Base-by-base conservation (phyloP, 2,329 filamentous ascomycete genomes). In the Calonectria pseudoreteaudii region DNA sequence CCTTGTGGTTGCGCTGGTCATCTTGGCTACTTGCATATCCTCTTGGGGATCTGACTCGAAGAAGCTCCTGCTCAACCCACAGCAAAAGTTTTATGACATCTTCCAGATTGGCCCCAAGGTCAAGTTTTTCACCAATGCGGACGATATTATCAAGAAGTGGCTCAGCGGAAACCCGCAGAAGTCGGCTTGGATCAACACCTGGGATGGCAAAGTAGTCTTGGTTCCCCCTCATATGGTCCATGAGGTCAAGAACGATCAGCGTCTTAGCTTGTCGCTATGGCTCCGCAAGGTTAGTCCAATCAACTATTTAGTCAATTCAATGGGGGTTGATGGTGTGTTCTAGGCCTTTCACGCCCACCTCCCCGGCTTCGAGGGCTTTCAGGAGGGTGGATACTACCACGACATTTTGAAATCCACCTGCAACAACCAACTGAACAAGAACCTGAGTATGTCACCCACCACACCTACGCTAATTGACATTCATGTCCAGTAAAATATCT, bases 201-300 rank as follows among this genome's bases (percentile, higher is more conserved):
- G 67, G 67, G 67, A 70, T 44, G 67, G 67, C 4, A 60, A 64
- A 23, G 67, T 70, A 18, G 28, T 60, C 3, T 26, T 70, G 56
- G 67, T 70, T n/a, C 67, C 67, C 16, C 67, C 67, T 3, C 67
- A 70, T 23, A 70, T 70, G 67, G 67, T 70, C 23, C 53, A 70
- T 23, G 67, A 70, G 28, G 67, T 70, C 31, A 70, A 70, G 14
- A 70, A 70, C n/a, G 67, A 70, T 23, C 49, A 36, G 8, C 67
- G 67, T 4, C 67, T 70, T 9, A 70, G 67, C 18, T 6, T 70
- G 6, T 70, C 67, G 3, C 47, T 70, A 41, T 62, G 56, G 56
- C 23, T 62, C 13, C 56, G 56, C 9, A 38, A 62, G 34, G 56
- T 62, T 41, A 41, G 56, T 44, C 10, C 8, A 9, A 8, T 2